Evolutionary conservation across 2,329 filamentous ascomycete genomes (phyloP).

Genomic region (Diaporthe citrichinensis): DNA sequence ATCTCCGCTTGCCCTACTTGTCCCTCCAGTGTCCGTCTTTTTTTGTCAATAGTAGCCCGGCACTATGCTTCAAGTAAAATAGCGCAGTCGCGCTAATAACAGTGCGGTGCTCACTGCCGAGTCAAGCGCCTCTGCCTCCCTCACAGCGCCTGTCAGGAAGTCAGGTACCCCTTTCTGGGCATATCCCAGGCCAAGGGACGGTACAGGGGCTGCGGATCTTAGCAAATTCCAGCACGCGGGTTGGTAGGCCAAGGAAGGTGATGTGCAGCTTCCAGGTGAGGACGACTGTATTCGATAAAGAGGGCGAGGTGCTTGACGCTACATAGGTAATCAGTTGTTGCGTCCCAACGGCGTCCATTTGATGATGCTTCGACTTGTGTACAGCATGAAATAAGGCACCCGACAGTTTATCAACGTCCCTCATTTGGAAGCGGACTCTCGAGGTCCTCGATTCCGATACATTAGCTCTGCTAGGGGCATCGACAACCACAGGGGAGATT

Average conservation of each 20-base stretch:
- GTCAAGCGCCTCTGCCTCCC: conserved; percentile 9
- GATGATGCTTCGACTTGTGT: too few relatives aligned
- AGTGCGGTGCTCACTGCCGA: background rate
- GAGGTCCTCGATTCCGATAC: background rate
- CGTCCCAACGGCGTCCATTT: background rate
- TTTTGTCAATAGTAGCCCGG: conserved; percentile 16
- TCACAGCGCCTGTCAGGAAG: background rate
- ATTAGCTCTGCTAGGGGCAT: background rate
- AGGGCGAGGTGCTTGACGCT: background rate
- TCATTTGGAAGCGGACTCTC: background rate
- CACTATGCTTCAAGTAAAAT: conserved; percentile 16
- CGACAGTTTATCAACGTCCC: too few relatives aligned
- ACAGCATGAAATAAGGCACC: too few relatives aligned
- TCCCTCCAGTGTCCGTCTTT: background rate
- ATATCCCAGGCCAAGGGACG: background rate
- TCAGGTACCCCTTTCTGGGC: conserved; percentile 7
- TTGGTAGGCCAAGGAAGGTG: background rate
- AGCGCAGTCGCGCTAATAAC: conserved; percentile 16
- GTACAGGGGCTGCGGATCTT: background rate
- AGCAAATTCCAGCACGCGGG: background rate
- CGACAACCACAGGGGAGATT: too few relatives aligned
- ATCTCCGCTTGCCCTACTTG: background rate
- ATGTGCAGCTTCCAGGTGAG: background rate
- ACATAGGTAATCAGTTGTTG: background rate
- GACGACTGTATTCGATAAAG: background rate